Percentiles rank a stretch among this genome's conserved stretches.
These are phyloP conservation scores for Cyberlindnera nakhonratchasimensis DNA, from an alignment of 805 yeast species.

Conservation along the genomic window DNA sequence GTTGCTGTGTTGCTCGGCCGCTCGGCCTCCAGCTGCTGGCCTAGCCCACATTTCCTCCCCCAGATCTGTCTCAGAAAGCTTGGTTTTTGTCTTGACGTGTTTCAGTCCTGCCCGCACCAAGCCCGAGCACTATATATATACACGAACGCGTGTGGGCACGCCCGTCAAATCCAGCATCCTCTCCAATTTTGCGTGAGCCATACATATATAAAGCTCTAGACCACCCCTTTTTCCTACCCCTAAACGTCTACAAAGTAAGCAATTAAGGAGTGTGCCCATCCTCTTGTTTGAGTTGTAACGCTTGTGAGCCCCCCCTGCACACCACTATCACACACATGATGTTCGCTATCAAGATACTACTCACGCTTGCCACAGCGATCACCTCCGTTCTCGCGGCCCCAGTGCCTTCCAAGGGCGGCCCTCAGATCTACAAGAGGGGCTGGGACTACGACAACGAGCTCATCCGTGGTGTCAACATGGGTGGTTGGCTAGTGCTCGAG, in stretches of 20 bases:
- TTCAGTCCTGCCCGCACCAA: slow-evolving; percentile 1
- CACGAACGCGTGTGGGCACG: neutral
- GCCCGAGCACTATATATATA: neutral
- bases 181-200: too few species aligned
- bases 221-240: neutral
- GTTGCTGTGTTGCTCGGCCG: too few species aligned
- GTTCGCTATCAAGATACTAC: slow-evolving; percentile 6
- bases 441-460: slow-evolving; percentile 22
- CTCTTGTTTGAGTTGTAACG: too few species aligned
- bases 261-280: too few species aligned
- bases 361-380: slow-evolving; percentile 3
- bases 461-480: slow-evolving; percentile 69
- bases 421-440: slow-evolving; percentile 23
- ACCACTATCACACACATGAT: too few species aligned
- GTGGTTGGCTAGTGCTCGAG: slow-evolving; percentile 89
- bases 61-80: neutral
- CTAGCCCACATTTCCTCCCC: neutral
- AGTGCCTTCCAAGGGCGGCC: slow-evolving; percentile 29
- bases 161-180: too few species aligned
- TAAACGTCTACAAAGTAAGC: too few species aligned
- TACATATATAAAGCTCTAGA: neutral
- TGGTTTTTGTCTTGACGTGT: slow-evolving; percentile 1
- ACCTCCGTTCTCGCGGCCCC: slow-evolving; percentile 16
- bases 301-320: too few species aligned
- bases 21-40: too few species aligned